phyloP scores from a whole-genome alignment of 1,139 yeast genomes.

The Kodamaea plutei region DNA sequence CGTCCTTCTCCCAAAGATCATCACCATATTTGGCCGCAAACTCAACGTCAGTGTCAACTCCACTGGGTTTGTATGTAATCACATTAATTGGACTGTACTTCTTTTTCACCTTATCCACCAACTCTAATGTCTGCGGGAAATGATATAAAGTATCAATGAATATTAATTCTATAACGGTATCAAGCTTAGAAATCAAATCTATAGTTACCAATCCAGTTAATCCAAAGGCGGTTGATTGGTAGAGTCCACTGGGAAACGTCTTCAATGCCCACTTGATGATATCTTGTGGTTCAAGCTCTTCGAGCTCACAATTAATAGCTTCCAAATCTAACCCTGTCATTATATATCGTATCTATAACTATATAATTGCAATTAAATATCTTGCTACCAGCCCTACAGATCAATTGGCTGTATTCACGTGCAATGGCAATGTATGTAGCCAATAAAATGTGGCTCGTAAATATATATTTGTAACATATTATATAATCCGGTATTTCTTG shows the following conservation, averaged over 20 bases:
- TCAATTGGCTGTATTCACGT: too few relatives aligned
- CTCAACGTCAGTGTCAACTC: constrained; percentile 53
- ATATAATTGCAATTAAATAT: too few relatives aligned
- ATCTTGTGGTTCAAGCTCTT: constrained; percentile 59
- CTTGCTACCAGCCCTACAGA: too few relatives aligned
- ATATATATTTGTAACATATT: too few relatives aligned
- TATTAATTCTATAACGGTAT: constrained; percentile 60
- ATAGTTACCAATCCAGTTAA: constrained; percentile 85
- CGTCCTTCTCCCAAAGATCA: constrained; percentile 79
- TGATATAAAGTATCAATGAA: constrained; percentile 90
- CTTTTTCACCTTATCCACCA: constrained; percentile 54
- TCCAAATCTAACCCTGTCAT: constrained; percentile 37
- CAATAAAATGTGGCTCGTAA: too few relatives aligned
- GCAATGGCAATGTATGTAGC: too few relatives aligned
- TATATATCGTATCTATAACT: too few relatives aligned
- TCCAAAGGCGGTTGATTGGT: constrained; percentile 94
- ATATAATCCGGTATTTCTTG: too few relatives aligned
- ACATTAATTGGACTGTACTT: constrained; percentile 50
- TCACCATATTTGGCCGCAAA: constrained; percentile 70
- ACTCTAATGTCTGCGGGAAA: constrained; percentile 85
- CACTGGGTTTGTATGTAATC: constrained; percentile 64
- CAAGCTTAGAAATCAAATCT: constrained; percentile 70
- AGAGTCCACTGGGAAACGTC: constrained; percentile 70
- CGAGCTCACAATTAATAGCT: constrained; percentile 60
- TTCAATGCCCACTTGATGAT: constrained; percentile 76